Percentiles rank a stretch among this genome's conserved stretches.
Conservation (phyloP, 2,329 filamentous ascomycete genomes). For the Ophiostoma sp. region DNA sequence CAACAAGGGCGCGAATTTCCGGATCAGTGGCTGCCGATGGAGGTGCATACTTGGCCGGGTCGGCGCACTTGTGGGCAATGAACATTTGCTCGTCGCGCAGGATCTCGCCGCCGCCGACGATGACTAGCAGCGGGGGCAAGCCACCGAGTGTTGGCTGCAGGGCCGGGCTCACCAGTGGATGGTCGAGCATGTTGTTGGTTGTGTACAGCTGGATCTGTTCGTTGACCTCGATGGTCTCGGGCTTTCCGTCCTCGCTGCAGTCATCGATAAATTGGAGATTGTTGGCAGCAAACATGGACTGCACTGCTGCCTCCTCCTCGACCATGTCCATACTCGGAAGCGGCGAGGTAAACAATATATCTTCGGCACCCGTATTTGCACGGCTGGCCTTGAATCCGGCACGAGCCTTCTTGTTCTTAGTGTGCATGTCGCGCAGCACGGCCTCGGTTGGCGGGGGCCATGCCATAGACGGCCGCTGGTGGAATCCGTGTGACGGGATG, state of each 20-base stretch:
- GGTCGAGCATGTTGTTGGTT: conserved; percentile 75
- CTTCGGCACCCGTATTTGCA: background rate
- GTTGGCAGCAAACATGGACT: conserved; percentile 34
- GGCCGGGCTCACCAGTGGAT: conserved; percentile 84
- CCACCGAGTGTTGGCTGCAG: conserved; percentile 86
- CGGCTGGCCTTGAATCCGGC: conserved; percentile 31
- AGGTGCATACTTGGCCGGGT: conserved; percentile 71
- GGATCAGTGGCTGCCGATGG: conserved; percentile 58
- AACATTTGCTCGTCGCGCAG: conserved; percentile 94
- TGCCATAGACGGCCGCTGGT: conserved; percentile 80
- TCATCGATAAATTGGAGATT: conserved; percentile 30
- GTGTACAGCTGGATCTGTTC: conserved; percentile 91
- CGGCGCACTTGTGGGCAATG: conserved; percentile 86
- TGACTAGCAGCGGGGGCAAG: conserved; percentile 77
- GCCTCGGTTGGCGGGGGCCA: conserved; percentile 89
- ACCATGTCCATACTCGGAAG: background rate
- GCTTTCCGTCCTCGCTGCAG: conserved; percentile 50
- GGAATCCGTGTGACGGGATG: conserved; percentile 80
- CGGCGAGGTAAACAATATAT: background rate
- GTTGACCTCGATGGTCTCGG: conserved; percentile 57
- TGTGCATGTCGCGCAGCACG: conserved; percentile 50
- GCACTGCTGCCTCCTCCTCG: conserved; percentile 1
- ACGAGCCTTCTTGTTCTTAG: conserved; percentile 38
- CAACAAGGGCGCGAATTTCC: conserved; percentile 53
- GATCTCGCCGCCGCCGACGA: conserved; percentile 82